A percentile compares a stretch with the other conserved stretches of the same genome.
phyloP scores from a whole-genome alignment of 2,329 filamentous ascomycete species.

The Dactylonectria estremocensis region DNA sequence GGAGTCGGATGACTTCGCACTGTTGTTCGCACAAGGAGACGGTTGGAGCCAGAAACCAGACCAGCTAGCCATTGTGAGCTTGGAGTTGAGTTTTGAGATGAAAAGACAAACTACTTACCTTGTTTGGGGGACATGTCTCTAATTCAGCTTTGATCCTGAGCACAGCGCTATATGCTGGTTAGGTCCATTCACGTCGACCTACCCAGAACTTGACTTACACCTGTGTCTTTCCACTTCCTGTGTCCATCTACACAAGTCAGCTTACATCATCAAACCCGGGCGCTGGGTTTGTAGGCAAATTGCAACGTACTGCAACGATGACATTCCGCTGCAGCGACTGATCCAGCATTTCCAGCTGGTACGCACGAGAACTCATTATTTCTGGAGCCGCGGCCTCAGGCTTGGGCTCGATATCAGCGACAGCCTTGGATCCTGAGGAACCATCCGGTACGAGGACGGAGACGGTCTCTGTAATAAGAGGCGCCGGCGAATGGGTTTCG shows the following conservation, averaged over 20 bases:
- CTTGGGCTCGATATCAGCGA: constrained; percentile 2
- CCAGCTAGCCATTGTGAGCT: constrained; percentile 59
- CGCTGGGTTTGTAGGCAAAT: neutral
- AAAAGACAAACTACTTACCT: constrained; percentile 70
- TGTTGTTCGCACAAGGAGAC: constrained; percentile 79
- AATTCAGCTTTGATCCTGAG: constrained; percentile 78
- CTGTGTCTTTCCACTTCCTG: constrained; percentile 84
- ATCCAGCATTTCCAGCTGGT: constrained; percentile 84
- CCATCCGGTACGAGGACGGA: constrained; percentile 23
- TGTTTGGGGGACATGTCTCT: constrained; percentile 65
- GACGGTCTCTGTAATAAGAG: constrained; percentile 37
- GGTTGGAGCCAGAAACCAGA: constrained; percentile 84
- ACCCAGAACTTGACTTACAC: constrained; percentile 67
- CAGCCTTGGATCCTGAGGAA: neutral
- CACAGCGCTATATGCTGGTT: constrained; percentile 68
- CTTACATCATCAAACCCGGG: neutral
- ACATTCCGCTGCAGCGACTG: constrained; percentile 78
- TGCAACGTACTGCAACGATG: constrained; percentile 75
- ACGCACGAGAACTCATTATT: constrained; percentile 68
- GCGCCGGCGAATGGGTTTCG: constrained; percentile 11
- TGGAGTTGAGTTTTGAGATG: neutral
- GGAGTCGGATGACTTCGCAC: constrained; percentile 68
- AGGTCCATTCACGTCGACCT: constrained; percentile 30
- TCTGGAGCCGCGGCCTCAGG: constrained; percentile 25
- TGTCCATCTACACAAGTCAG: constrained; percentile 76